Conservation (phyloP, 2,329 filamentous ascomycete genomes). For the Trichoderma cornu-damae region DNA sequence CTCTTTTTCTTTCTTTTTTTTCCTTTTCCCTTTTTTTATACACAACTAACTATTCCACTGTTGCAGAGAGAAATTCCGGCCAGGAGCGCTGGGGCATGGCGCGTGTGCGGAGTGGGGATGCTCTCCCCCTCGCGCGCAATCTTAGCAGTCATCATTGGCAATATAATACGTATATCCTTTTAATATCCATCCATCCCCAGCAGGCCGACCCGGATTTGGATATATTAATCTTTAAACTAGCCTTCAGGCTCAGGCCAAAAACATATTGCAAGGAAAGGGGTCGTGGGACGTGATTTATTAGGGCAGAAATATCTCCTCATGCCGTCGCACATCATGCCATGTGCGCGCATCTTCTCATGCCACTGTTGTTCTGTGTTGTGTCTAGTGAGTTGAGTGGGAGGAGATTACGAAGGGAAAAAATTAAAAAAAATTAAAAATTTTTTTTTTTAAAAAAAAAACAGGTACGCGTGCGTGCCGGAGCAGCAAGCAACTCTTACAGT, state of each 20-base stretch:
- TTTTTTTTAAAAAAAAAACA: too few relatives aligned
- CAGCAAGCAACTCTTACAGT: too few relatives aligned
- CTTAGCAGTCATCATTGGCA: conserved; percentile 7
- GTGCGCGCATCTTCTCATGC: background rate
- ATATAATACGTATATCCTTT: conserved; percentile 13
- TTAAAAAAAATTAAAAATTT: too few relatives aligned
- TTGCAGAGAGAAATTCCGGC: background rate
- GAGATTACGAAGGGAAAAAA: conserved; percentile 2
- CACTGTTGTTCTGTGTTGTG: background rate
- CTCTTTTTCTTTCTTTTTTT: background rate
- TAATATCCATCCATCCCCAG: conserved; percentile 13
- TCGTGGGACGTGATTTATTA: background rate
- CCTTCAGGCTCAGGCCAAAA: conserved; percentile 15
- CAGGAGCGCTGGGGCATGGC: background rate
- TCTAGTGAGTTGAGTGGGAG: too few relatives aligned
- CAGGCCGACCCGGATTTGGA: conserved; percentile 6
- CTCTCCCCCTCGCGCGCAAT: background rate
- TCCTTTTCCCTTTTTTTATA: conserved; percentile 1
- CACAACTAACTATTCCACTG: too few relatives aligned
- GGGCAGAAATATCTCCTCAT: conserved; percentile 1
- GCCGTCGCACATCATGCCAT: background rate
- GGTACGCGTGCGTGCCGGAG: too few relatives aligned
- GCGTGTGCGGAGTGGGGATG: background rate
- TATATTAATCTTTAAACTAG: conserved; percentile 1
- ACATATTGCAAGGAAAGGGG: conserved; percentile 10